Evolutionary conservation across 768 basidiomycete genomes (phyloP), one percentile per base, ranked within the genome.

Genomic region (Suillus brevipes): DNA sequence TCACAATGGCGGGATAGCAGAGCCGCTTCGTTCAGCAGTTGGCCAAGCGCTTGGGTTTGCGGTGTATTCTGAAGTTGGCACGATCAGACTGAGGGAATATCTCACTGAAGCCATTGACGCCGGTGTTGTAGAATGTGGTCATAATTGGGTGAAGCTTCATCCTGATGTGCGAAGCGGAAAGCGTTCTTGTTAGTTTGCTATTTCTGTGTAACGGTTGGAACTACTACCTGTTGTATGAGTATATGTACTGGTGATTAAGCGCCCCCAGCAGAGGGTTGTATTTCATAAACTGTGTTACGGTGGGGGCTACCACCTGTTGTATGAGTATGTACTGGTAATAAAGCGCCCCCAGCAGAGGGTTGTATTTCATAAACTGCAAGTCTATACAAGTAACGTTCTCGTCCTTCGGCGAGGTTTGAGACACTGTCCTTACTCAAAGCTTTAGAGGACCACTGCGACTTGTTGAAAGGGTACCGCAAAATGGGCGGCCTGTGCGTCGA

Each of bases 401-500:
- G 65, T 84, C 77, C 36, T 78, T 49, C 23, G 6, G 3, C 6
- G n/a, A 47, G n/a, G 6, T 47, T 23, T 47, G 47, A 23, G n/a
- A 49, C 23, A 25, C 23, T 6, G 6, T 23, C 3, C 28, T 28
- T 95, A 23, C 57, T 59, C 57, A 59, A 59, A 23, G 16, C 57
- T 23, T 18, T 40, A 42, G 58, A 42, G 10, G 18, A 42, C 72
- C 84, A 86, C n/a, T n/a, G n/a, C 45, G 87, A 84, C 14, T 83
- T 90, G 28, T 78, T 96, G 65, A 82, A 82, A 73, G 77, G 79
- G 63, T 97, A 95, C 71, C 88, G 92, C 71, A 77, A 79, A 42
- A 92, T 98, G 28, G 97, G 97, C 16, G 97, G 96, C 0, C 90
- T 99, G 2, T 80, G 96, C 60, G 95, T 99, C 67, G 97, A 99